These are phyloP conservation scores for Mycena vitilis DNA, from an alignment of 768 basidiomycete species.

Conservation along the genomic window DNA sequence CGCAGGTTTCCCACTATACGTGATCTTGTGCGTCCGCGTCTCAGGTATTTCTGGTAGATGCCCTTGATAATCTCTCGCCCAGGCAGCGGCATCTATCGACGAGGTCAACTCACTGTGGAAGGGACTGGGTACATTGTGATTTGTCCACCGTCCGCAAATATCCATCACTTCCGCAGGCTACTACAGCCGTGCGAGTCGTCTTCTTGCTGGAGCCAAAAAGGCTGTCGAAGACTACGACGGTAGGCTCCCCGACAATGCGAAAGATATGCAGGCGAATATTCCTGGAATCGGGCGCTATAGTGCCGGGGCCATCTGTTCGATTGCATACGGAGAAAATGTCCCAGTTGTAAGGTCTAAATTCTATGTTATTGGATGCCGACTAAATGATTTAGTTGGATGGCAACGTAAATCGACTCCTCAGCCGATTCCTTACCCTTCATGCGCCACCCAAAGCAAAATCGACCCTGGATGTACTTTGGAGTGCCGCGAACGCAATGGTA, in stretches of 20 bases:
- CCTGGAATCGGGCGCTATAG: constrained; percentile 93
- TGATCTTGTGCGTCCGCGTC: constrained; percentile 67
- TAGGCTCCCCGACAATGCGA: constrained; percentile 81
- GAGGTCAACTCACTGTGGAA: constrained; percentile 93
- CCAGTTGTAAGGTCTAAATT: constrained; percentile 76
- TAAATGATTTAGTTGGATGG: constrained; percentile 72
- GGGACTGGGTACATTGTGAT: constrained; percentile 58
- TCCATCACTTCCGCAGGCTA: constrained; percentile 61
- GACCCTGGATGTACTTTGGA: constrained; percentile 87
- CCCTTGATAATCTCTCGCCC: constrained; percentile 31
- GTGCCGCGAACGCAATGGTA: constrained; percentile 78
- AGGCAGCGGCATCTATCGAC: constrained; percentile 81
- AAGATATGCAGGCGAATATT: constrained; percentile 83
- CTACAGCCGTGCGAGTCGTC: constrained; percentile 85
- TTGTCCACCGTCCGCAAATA: neutral
- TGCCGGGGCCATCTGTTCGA: constrained; percentile 86
- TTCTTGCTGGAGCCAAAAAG: constrained; percentile 87
- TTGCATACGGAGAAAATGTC: constrained; percentile 85
- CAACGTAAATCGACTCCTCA: constrained; percentile 88
- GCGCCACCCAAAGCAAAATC: constrained; percentile 83
- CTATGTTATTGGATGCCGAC: constrained; percentile 15
- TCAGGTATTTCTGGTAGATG: constrained; percentile 24
- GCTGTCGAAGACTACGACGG: constrained; percentile 75
- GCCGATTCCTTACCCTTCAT: constrained; percentile 85
- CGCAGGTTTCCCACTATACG: constrained; percentile 83